phyloP scores from a whole-genome alignment of 2,329 filamentous ascomycete species.

The Zymoseptoria passerinii region DNA sequence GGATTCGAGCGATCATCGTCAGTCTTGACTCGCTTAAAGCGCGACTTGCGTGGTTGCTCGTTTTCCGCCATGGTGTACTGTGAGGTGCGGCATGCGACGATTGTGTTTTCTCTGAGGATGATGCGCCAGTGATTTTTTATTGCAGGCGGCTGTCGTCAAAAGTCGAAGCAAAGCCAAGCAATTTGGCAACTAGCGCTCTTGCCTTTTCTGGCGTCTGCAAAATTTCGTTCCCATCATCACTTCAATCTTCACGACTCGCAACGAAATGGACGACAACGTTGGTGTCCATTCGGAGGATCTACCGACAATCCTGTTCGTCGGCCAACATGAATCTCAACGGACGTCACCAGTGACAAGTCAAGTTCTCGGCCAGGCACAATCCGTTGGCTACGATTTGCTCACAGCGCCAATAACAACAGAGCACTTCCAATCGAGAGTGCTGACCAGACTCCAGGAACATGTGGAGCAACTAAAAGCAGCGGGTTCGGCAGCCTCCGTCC shows the following conservation, averaged over 20 bases:
- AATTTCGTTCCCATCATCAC: too few relatives aligned
- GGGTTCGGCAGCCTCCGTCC: slow-evolving; percentile 29
- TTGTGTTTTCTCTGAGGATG: not conserved
- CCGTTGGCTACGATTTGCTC: slow-evolving; percentile 62
- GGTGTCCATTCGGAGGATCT: slow-evolving; percentile 22
- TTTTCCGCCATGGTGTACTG: slow-evolving; percentile 38
- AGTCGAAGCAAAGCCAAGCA: not conserved
- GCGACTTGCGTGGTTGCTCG: slow-evolving; percentile 20
- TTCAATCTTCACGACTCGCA: not conserved
- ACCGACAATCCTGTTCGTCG: slow-evolving; percentile 56
- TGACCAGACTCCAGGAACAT: slow-evolving; percentile 52
- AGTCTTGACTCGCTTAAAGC: slow-evolving; percentile 45
- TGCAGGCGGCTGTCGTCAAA: not conserved
- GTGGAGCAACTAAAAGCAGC: slow-evolving; percentile 39
- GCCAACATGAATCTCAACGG: slow-evolving; percentile 63
- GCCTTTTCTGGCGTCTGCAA: too few relatives aligned
- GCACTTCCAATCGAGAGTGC: slow-evolving; percentile 61
- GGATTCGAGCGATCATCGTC: slow-evolving; percentile 61
- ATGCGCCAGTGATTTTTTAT: not conserved
- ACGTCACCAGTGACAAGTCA: slow-evolving; percentile 37
- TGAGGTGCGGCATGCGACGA: not conserved
- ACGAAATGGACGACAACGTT: slow-evolving; percentile 2
- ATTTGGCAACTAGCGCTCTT: too few relatives aligned
- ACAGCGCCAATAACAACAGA: slow-evolving; percentile 70
- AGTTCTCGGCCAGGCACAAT: slow-evolving; percentile 57